These are phyloP conservation scores for Ophiosphaerella herpotricha DNA, from an alignment of 2,329 filamentous ascomycete species.

Conservation along the genomic window DNA sequence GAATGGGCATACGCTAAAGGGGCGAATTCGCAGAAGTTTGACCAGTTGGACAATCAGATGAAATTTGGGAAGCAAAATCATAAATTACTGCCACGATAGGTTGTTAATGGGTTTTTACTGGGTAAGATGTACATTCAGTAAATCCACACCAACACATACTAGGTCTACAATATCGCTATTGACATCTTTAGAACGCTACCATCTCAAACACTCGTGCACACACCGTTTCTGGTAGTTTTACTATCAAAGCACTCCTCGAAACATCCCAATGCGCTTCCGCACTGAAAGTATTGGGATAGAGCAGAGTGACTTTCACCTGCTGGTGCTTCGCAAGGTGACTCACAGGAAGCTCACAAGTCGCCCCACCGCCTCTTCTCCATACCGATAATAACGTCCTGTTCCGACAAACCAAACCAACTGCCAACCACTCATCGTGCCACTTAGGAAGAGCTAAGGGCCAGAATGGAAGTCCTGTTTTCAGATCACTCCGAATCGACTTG, in stretches of 20 bases:
- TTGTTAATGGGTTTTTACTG: no score
- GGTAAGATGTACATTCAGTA: no score
- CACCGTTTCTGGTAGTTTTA: background rate
- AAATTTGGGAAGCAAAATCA: conserved; percentile 6
- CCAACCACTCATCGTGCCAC: conserved; percentile 5
- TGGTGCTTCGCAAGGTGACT: background rate
- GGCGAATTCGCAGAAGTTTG: conserved; percentile 19
- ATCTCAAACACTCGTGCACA: background rate
- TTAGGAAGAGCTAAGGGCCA: conserved; percentile 4
- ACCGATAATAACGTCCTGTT: conserved; percentile 1
- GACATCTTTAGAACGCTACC: no score
- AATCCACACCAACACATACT: no score
- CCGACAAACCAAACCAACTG: background rate
- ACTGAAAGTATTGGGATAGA: background rate
- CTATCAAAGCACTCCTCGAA: background rate
- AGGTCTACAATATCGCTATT: no score
- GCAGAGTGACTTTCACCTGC: background rate
- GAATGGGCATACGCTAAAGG: conserved; percentile 19
- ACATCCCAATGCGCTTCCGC: background rate
- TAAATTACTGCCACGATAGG: conserved; percentile 4
- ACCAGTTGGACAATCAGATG: conserved; percentile 2
- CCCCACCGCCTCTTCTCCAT: background rate
- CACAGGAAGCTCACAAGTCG: background rate
- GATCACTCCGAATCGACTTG: background rate
- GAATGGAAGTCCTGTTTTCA: background rate